A percentile compares a stretch with the other conserved stretches of the same genome.
Conservation (phyloP, 2,329 filamentous ascomycete species). For the Zymoseptoria crescenta region DNA sequence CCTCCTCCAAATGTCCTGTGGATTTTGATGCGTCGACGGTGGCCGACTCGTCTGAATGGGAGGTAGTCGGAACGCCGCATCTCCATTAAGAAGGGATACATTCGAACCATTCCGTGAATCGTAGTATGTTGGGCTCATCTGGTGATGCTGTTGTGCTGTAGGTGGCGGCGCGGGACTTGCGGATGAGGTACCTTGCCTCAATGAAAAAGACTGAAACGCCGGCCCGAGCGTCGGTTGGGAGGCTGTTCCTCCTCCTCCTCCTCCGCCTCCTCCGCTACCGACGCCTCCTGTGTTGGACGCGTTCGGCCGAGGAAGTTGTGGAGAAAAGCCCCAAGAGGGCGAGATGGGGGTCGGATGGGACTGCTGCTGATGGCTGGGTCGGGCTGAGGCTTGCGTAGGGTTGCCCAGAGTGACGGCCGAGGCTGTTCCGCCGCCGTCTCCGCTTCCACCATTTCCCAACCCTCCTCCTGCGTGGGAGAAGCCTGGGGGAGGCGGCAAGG, state of each 20-base stretch:
- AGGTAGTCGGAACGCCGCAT: background rate
- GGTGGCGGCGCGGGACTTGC: constrained; percentile 1
- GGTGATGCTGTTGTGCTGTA: background rate
- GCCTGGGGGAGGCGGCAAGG: background rate
- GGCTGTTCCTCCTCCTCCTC: background rate
- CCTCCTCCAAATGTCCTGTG: background rate
- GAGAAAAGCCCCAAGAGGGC: background rate
- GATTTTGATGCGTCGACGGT: background rate
- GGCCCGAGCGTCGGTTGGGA: background rate
- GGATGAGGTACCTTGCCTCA: background rate
- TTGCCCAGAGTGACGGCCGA: background rate
- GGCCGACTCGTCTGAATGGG: background rate
- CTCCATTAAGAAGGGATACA: background rate
- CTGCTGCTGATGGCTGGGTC: background rate
- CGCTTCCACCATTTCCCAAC: background rate
- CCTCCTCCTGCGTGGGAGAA: background rate
- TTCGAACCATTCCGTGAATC: background rate
- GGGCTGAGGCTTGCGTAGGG: background rate
- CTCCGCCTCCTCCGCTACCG: background rate
- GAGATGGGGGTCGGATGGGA: background rate
- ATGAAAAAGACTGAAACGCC: constrained; percentile 5
- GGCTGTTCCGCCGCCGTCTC: background rate
- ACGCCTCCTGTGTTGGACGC: background rate
- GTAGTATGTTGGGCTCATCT: background rate
- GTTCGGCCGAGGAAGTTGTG: background rate